These are phyloP conservation scores for Kitagawia praeruptora DNA, from an alignment of 129 eudicot genomes.

Conservation along the genomic window DNA sequence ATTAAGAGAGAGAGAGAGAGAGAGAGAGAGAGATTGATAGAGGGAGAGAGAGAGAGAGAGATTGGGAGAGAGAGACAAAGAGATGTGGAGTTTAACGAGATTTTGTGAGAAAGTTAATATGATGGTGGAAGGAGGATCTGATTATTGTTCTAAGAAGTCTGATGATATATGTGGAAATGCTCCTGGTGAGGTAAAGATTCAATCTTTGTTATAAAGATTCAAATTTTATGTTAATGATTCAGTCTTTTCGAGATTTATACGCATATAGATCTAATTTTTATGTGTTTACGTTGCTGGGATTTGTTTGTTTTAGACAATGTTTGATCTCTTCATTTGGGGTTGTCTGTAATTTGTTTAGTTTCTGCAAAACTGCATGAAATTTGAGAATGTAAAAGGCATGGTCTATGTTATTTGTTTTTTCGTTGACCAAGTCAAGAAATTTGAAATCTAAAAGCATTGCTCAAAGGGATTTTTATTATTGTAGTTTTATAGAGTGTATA, in stretches of 20 bases:
- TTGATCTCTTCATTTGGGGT: background rate
- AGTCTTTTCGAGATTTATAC: background rate
- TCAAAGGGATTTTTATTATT: background rate
- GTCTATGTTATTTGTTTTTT: background rate
- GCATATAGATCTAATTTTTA: conserved; percentile 4
- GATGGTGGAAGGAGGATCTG: conserved; percentile 93
- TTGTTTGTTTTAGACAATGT: conserved; percentile 3
- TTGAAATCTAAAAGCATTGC: background rate
- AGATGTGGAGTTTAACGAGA: conserved; percentile 38
- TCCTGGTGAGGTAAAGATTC: conserved; percentile 44
- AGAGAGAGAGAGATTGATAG: background rate
- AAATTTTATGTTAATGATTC: conserved; percentile 4
- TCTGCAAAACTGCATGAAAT: conserved; percentile 1
- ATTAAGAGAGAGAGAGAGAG: background rate
- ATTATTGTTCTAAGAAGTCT: conserved; percentile 67
- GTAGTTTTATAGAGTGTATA: background rate
- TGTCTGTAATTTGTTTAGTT: background rate
- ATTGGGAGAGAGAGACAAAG: background rate
- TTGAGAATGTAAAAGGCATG: background rate
- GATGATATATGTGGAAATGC: conserved; percentile 72
- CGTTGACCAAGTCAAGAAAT: background rate
- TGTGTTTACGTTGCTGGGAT: conserved; percentile 11
- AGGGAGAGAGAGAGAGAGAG: background rate
- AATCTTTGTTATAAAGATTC: conserved; percentile 1
- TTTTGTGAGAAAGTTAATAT: conserved; percentile 49